Evolutionary conservation across 2,329 filamentous ascomycete genomes (phyloP).

Genomic region (Calonectria honghensis): DNA sequence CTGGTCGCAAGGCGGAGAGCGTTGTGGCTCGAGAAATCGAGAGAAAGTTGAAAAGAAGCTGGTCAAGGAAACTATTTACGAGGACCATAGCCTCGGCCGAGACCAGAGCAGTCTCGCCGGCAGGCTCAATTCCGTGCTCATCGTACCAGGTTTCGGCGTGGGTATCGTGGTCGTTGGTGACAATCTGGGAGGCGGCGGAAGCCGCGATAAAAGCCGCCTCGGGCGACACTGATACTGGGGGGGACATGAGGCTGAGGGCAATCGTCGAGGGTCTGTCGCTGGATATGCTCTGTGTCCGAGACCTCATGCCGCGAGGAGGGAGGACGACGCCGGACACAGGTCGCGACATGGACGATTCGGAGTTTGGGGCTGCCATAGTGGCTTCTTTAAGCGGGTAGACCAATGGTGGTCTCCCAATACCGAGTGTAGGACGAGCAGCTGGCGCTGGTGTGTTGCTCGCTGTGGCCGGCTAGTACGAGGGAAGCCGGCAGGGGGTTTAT

Average conservation of each 20-base stretch:
- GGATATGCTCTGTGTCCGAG: slow-evolving; percentile 79
- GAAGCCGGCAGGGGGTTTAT: slow-evolving; percentile 45
- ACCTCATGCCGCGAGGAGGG: slow-evolving; percentile 62
- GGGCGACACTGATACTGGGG: slow-evolving; percentile 82
- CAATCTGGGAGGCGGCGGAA: slow-evolving; percentile 91
- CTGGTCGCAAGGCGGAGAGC: slow-evolving; percentile 84
- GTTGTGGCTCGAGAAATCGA: slow-evolving; percentile 85
- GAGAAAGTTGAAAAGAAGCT: slow-evolving; percentile 94
- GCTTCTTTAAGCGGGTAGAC: slow-evolving; percentile 53
- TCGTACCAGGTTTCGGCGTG: slow-evolving; percentile 82
- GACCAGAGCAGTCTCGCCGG: slow-evolving; percentile 82
- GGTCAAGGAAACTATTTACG: slow-evolving; percentile 94
- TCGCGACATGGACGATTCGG: slow-evolving; percentile 56
- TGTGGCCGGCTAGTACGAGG: slow-evolving; percentile 46
- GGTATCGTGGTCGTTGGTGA: slow-evolving; percentile 90
- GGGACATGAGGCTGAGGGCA: slow-evolving; percentile 76
- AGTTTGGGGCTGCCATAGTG: slow-evolving; percentile 55
- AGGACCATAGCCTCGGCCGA: slow-evolving; percentile 83
- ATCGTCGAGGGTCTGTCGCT: slow-evolving; percentile 81
- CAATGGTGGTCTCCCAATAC: slow-evolving; percentile 47
- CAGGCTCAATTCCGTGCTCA: slow-evolving; percentile 79
- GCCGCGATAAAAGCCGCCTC: slow-evolving; percentile 90
- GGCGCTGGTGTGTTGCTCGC: slow-evolving; percentile 44
- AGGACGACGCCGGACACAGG: slow-evolving; percentile 58
- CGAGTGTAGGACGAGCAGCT: slow-evolving; percentile 43